A percentile compares a stretch with the other conserved stretches of the same genome.
Conservation (phyloP, 148 eudicot species). For the Persicaria maculosa region DNA sequence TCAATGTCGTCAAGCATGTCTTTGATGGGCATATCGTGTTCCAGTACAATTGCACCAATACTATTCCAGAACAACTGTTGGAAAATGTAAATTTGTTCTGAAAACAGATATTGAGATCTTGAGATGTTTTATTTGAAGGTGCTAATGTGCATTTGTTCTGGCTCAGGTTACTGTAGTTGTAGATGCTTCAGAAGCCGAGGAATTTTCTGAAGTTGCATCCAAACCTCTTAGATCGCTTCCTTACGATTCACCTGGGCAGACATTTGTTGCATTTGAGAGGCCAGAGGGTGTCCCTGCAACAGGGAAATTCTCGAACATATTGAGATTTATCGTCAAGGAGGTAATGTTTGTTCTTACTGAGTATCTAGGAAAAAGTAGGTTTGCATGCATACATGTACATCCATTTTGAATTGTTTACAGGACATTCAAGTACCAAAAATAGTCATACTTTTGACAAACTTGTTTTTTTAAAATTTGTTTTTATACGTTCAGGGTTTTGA, state of each 20-base stretch:
- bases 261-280: constrained; percentile 87
- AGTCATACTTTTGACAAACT: neutral
- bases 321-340: constrained; percentile 84
- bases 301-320: constrained; percentile 72
- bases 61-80: constrained; percentile 84
- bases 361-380: neutral
- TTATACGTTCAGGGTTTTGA: neutral
- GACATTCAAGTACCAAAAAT: neutral
- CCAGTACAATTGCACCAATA: constrained; percentile 96
- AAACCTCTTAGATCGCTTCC: constrained; percentile 84
- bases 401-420: neutral
- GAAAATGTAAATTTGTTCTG: constrained; percentile 53
- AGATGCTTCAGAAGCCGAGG: constrained; percentile 97
- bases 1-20: constrained; percentile 88
- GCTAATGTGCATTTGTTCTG: constrained; percentile 12
- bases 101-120: constrained; percentile 8
- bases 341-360: constrained; percentile 25
- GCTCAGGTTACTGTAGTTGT: constrained; percentile 75
- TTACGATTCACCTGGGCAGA: constrained; percentile 86
- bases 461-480: neutral
- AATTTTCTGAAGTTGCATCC: constrained; percentile 62
- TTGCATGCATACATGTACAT: neutral
- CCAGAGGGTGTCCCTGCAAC: constrained; percentile 77
- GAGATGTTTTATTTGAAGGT: neutral
- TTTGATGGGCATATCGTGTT: constrained; percentile 83